Evolutionary conservation across 805 yeast species (phyloP), one percentile per base, ranked within the genome.

Genomic region (Maudiozyma bulderi): DNA sequence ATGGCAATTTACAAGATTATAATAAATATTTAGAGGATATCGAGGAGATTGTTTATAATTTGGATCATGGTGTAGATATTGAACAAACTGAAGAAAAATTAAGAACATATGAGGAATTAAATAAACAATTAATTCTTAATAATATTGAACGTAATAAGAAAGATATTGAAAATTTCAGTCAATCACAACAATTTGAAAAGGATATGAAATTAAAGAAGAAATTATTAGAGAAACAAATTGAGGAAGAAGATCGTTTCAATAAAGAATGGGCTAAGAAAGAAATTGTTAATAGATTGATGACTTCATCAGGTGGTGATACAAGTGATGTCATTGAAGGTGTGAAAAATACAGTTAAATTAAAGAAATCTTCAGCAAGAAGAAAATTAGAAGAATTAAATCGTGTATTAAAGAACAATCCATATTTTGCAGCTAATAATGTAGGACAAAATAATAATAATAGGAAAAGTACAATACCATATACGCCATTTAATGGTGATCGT

Each of bases 401-500:
- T 45, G 69, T 69, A 10, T 50, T 70, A 43, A 59, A 63, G 42
- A 64, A 61, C 30, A 68, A 64, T 46, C 68, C 71, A 50, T 66
- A 66, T 54, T 62, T 66, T 46, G 55, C 57, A n/a, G 56, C 53
- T 30, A 59, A 62, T 10, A 60, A 54, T 51, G 52, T 58, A 31
- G 54, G 54, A 35, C 35, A 37, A 31, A 46, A 41, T 26, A 53
- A 58, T 33, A 54, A 54, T 30, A 43, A 43, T 33, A 45, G 35
- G 13, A 44, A 45, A 15, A 47, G 45, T 33, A 10, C 41, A 8
- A 40, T 45, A 31, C 98, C 98, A 14, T 91, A 90, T 65, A 89
- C 98, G 9, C 98, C 98, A 8, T 91, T 91, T 68, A 81, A 83
- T 60, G 97, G 97, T 43, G 98, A 91, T 67, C 74, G 93, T 52